phyloP scores from a whole-genome alignment of 2,329 filamentous ascomycete genomes.

The Colletotrichum lini region DNA sequence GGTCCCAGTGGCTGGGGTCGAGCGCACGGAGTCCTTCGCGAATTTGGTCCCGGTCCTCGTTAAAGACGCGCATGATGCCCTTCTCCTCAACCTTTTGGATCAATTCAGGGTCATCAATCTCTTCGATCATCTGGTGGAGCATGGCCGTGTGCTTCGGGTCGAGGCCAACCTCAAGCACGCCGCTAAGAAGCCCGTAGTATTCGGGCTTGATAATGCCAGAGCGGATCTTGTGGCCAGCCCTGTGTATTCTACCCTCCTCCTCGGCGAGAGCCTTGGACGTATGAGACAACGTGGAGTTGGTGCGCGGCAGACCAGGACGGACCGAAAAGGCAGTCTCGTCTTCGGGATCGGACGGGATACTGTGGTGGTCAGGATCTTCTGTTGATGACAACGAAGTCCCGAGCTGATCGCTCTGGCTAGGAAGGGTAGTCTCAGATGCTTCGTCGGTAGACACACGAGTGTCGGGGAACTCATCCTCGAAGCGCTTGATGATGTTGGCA shows the following conservation, averaged over 20 bases:
- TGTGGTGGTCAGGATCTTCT: conserved; percentile 54
- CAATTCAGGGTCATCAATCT: conserved; percentile 72
- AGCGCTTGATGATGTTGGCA: conserved; percentile 91
- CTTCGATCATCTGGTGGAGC: conserved; percentile 75
- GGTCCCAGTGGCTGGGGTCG: conserved; percentile 77
- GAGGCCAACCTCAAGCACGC: conserved; percentile 63
- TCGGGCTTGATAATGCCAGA: conserved; percentile 66
- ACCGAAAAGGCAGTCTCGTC: conserved; percentile 63
- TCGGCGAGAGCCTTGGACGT: conserved; percentile 67
- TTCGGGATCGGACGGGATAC: conserved; percentile 62
- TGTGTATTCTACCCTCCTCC: conserved; percentile 70
- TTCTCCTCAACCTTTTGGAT: conserved; percentile 66
- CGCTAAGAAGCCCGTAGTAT: conserved; percentile 64
- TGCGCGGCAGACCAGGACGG: conserved; percentile 61
- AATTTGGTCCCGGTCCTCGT: conserved; percentile 68
- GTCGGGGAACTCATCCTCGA: conserved; percentile 96
- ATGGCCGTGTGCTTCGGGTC: conserved; percentile 67
- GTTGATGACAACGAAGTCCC: conserved; percentile 50
- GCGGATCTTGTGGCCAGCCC: conserved; percentile 71
- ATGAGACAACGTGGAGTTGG: conserved; percentile 66
- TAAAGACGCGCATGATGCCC: conserved; percentile 74
- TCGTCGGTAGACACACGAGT: conserved; percentile 68
- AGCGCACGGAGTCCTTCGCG: conserved; percentile 66
- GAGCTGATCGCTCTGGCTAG: conserved; percentile 47
- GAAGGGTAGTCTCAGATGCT: conserved; percentile 47